These are phyloP conservation scores for Trichosanthes truncata DNA, from an alignment of 306 rosid species.

Conservation along the genomic window DNA sequence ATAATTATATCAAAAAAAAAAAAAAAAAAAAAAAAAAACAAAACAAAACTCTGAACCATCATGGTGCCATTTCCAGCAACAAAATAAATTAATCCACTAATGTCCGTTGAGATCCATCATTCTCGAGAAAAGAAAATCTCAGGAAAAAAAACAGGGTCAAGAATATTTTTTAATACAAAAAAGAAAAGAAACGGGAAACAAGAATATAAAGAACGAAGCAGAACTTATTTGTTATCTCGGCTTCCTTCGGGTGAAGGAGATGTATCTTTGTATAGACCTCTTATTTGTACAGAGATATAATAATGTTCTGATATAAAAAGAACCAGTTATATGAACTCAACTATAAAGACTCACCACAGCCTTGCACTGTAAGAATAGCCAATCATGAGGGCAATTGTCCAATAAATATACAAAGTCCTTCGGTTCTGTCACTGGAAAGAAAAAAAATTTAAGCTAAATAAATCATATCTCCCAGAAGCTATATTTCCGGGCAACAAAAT, in stretches of 20 bases:
- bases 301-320: not conserved
- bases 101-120: not conserved
- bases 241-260: not conserved
- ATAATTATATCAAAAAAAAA: no score
- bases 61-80: not conserved
- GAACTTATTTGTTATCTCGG: not conserved
- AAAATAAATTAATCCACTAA: not conserved
- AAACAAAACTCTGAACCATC: not conserved
- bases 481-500: not conserved
- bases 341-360: constrained; percentile 71
- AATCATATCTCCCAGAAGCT: not conserved
- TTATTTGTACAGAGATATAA: not conserved
- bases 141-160: not conserved
- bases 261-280: not conserved
- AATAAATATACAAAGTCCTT: constrained; percentile 64
- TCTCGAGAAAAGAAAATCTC: not conserved
- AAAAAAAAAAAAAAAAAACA: no score
- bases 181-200: not conserved
- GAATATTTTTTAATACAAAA: not conserved
- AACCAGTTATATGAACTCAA: not conserved
- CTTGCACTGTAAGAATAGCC: constrained; percentile 98
- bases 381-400: constrained; percentile 94
- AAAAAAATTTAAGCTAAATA: constrained; percentile 17
- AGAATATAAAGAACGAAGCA: not conserved
- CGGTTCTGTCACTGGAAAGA: constrained; percentile 81